Base-by-base conservation (phyloP, 768 basidiomycete species). In the Tephrocybe sp. region DNA sequence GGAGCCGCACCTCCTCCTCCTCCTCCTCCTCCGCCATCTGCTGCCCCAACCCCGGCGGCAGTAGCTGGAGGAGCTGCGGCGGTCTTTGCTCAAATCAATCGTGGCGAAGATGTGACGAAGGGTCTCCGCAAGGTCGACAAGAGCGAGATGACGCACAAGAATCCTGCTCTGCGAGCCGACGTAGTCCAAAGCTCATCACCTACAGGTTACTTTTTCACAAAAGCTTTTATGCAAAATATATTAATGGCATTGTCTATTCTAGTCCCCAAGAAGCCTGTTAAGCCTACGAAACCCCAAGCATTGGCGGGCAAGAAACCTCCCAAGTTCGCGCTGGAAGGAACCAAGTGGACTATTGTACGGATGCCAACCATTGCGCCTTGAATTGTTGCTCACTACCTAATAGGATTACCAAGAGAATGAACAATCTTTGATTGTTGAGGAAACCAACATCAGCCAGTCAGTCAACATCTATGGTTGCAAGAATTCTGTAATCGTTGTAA, bases 111-210 rank as follows among this genome's bases (percentile, higher is more conserved):
- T 4, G 86, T 99, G 31, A 98, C 96, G 5, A 90, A 89, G 63
- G 85, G 89, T 10, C 68, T 99, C 60, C 85, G 88, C 58, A 98
- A 97, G 67, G 97, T 99, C 23, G 91, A 94, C 64, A 88, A 85
- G 74, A 94, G 90, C 56, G 88, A 98, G 67, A 95, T 96, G 94
- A 98, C 94, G 3, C 97, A 99, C 75, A 98, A 99, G 78, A 98
- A 99, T 62, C 96, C 97, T 0, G 79, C 84, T 9, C 70, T 99
- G 33, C 74, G 97, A 26, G 81, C 90, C 74, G 63, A 76, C 66
- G 60, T 68, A 49, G 71, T 76, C 59, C 71, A 76, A 41, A 62
- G 69, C 1, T 64, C 71, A 44, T 59, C 77, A 13, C 49, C 69
- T 57, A 31, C 67, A 51, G 53, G 71, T 71, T 19, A 55, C 64